phyloP scores from a whole-genome alignment of 176 grass and related monocot genomes.

The Hordeum marinum region DNA sequence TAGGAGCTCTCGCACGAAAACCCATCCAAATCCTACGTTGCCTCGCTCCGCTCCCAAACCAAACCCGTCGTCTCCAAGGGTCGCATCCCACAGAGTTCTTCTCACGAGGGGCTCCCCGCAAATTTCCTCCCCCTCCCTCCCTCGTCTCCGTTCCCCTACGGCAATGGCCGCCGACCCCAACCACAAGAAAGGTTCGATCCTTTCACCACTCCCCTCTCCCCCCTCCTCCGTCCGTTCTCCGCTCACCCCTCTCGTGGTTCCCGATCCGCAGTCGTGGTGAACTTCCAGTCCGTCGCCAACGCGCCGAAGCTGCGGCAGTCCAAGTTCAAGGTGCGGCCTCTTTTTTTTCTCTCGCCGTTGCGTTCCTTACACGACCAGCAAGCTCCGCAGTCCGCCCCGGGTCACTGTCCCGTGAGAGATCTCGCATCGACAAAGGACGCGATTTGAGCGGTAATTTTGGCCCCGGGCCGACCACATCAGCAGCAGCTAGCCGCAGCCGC shows the following conservation, averaged over 20 bases:
- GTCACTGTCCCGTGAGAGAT: neutral
- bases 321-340: conserved; percentile 53
- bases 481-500: neutral
- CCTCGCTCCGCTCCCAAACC: too few relatives aligned
- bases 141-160: neutral
- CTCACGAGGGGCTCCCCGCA: neutral
- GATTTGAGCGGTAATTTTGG: neutral
- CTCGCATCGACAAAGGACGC: too few relatives aligned
- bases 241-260: neutral
- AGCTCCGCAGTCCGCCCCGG: neutral
- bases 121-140: neutral
- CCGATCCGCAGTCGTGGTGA: conserved; percentile 46
- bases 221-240: neutral
- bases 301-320: conserved; percentile 51
- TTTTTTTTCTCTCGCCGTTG: neutral
- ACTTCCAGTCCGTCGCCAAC: conserved; percentile 51
- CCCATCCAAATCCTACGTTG: too few relatives aligned
- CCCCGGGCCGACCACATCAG: neutral
- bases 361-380: neutral
- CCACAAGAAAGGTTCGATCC: conserved; percentile 10
- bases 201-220: neutral
- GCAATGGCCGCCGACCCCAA: conserved; percentile 11
- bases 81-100: neutral
- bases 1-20: too few relatives aligned
- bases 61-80: neutral